phyloP scores from a whole-genome alignment of 2,329 filamentous ascomycete species.

The Escovopsis sp. region DNA sequence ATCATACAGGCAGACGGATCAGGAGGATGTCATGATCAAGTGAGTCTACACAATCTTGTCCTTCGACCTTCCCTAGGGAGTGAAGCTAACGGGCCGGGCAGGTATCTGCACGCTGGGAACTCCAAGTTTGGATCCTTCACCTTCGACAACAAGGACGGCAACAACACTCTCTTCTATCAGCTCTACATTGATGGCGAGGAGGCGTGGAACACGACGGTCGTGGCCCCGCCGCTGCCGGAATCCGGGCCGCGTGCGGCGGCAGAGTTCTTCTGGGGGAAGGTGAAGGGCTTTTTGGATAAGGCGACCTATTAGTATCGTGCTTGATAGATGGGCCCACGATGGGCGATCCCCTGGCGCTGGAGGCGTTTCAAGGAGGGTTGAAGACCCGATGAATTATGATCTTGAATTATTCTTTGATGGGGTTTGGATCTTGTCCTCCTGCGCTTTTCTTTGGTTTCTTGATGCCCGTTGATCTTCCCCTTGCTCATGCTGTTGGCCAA shows the following conservation, averaged over 20 bases:
- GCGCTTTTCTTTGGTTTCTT: too few species aligned
- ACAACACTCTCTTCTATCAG: slow-evolving; percentile 62
- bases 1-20: slow-evolving; percentile 69
- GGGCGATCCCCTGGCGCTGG: neutral
- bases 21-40: slow-evolving; percentile 73
- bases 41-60: slow-evolving; percentile 31
- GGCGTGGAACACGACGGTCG: slow-evolving; percentile 52
- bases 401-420: too few species aligned
- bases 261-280: slow-evolving; percentile 32
- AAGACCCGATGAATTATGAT: too few species aligned
- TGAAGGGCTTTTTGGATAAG: slow-evolving; percentile 1
- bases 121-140: slow-evolving; percentile 68
- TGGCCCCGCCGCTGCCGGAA: slow-evolving; percentile 23
- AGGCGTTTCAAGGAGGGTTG: neutral
- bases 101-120: slow-evolving; percentile 69
- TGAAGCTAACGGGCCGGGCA: slow-evolving; percentile 15
- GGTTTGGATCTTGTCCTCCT: too few species aligned
- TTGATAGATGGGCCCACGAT: neutral
- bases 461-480: too few species aligned
- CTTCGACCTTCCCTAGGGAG: too few species aligned
- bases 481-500: too few species aligned
- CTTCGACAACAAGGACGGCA: slow-evolving; percentile 51
- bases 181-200: slow-evolving; percentile 72
- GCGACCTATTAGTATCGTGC: neutral
- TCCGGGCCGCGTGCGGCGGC: slow-evolving; percentile 14